A percentile compares a stretch with the other conserved stretches of the same genome.
Evolutionary conservation across 2,329 filamentous ascomycete species (phyloP).

Genomic region (Fusarium heterosporum): DNA sequence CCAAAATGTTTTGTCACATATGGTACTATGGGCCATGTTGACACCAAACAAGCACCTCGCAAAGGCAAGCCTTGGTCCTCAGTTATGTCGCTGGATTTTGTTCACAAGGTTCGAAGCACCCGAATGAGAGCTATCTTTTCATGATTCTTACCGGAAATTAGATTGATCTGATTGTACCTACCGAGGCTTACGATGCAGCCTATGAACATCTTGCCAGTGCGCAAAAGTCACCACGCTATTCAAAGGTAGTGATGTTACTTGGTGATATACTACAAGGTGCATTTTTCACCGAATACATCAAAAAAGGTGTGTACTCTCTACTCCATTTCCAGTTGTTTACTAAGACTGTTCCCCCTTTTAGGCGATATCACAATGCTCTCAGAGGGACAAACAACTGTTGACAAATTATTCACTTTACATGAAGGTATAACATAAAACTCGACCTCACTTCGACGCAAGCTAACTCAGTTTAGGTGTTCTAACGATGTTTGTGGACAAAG

Average conservation of each 20-base stretch:
- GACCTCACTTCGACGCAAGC: background rate
- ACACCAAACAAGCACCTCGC: slow-evolving; percentile 75
- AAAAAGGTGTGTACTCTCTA: slow-evolving; percentile 67
- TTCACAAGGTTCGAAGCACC: slow-evolving; percentile 69
- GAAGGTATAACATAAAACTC: slow-evolving; percentile 64
- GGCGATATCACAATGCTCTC: slow-evolving; percentile 88
- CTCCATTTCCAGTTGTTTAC: background rate
- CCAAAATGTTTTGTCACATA: slow-evolving; percentile 82
- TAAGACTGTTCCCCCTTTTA: slow-evolving; percentile 49
- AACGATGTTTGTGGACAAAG: slow-evolving; percentile 80
- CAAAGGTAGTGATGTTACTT: slow-evolving; percentile 77
- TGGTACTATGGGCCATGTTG: slow-evolving; percentile 74
- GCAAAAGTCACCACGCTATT: slow-evolving; percentile 63
- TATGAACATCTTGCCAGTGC: slow-evolving; percentile 61
- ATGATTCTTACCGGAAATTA: slow-evolving; percentile 11
- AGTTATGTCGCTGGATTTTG: slow-evolving; percentile 72
- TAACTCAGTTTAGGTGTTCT: slow-evolving; percentile 67
- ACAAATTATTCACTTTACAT: slow-evolving; percentile 77
- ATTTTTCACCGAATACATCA: slow-evolving; percentile 89
- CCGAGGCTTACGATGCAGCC: slow-evolving; percentile 68
- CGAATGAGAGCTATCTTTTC: too few species aligned
- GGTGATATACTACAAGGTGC: slow-evolving; percentile 76
- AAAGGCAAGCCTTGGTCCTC: slow-evolving; percentile 82
- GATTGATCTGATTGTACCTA: slow-evolving; percentile 79
- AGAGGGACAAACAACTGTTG: slow-evolving; percentile 75